Evolutionary conservation across 2,329 filamentous ascomycete genomes (phyloP).

Genomic region (Mariannaea elegans): DNA sequence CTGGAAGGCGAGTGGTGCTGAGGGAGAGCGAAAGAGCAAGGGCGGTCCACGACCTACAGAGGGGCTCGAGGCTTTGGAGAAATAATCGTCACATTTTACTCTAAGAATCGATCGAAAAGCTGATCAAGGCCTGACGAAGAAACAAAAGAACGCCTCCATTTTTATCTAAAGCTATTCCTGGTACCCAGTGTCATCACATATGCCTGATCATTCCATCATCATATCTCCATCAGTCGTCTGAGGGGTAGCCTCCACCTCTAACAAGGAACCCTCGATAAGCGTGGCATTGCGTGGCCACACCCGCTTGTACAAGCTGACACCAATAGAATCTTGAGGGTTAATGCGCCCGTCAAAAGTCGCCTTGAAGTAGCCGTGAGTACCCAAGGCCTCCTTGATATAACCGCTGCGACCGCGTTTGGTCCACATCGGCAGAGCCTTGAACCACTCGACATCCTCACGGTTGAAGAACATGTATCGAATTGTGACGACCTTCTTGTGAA

Average conservation of each 20-base stretch:
- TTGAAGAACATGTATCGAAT: conserved; percentile 99
- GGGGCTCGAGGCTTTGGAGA: conserved; percentile 58
- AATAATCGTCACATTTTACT: conserved; percentile 3
- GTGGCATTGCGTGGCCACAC: conserved; percentile 79
- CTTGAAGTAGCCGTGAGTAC: conserved; percentile 99
- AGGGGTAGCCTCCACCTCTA: conserved; percentile 45
- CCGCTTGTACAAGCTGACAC: conserved; percentile 87
- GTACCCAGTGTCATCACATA: conserved; percentile 37
- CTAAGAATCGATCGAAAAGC: background rate
- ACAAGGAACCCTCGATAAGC: conserved; percentile 54
- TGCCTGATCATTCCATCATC: conserved; percentile 47
- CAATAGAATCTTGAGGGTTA: conserved; percentile 94
- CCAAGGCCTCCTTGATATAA: conserved; percentile 91
- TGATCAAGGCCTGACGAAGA: conserved; percentile 5
- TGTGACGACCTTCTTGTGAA: conserved; percentile 97
- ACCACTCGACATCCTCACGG: conserved; percentile 93
- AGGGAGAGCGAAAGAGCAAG: conserved; percentile 61
- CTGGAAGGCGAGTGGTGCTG: conserved; percentile 90
- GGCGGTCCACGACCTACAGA: conserved; percentile 68
- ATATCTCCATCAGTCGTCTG: conserved; percentile 42
- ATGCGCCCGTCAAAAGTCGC: conserved; percentile 96
- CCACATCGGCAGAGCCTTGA: conserved; percentile 96
- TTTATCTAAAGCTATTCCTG: conserved; percentile 41
- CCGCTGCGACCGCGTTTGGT: conserved; percentile 88
- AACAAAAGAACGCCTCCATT: conserved; percentile 38